A percentile compares a stretch with the other conserved stretches of the same genome.
Evolutionary conservation across 352 stramenopile genomes (phyloP).

Genomic region (Globisporangium splendens): DNA sequence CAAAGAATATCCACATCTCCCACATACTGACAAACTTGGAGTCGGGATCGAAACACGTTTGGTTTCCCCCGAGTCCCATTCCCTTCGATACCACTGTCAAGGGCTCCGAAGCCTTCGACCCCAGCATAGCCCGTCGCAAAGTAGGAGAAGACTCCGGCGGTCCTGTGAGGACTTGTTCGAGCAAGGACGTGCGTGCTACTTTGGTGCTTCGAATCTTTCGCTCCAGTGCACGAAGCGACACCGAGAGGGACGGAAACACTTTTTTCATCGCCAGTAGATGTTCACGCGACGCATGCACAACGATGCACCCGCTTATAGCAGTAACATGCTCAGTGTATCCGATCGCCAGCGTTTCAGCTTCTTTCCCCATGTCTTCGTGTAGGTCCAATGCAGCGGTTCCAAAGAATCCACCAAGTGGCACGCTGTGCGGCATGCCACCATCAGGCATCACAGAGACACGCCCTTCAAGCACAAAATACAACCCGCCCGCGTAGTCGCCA

Average conservation of each 20-base stretch:
- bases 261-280: conserved; percentile 36
- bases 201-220: conserved; percentile 22
- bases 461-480: conserved; percentile 56
- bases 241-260: conserved; percentile 27
- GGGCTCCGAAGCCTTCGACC: neutral
- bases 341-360: neutral
- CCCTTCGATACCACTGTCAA: neutral
- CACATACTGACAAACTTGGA: conserved; percentile 38
- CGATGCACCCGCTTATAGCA: conserved; percentile 50
- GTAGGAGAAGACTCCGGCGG: neutral
- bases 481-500: conserved; percentile 39
- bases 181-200: conserved; percentile 27
- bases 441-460: conserved; percentile 27
- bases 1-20: conserved; percentile 41
- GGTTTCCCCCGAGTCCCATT: neutral
- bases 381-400: conserved; percentile 33
- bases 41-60: conserved; percentile 45
- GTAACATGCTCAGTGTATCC: conserved; percentile 39
- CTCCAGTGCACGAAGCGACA: conserved; percentile 26
- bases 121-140: neutral
- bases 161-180: conserved; percentile 18
- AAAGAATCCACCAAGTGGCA: conserved; percentile 47
- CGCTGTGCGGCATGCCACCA: conserved; percentile 20
- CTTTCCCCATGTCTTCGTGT: conserved; percentile 1
- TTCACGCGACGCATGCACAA: conserved; percentile 43